Base-by-base conservation (phyloP, 2,329 filamentous ascomycete genomes). In the Aspergillus pseudoviridinutans region DNA sequence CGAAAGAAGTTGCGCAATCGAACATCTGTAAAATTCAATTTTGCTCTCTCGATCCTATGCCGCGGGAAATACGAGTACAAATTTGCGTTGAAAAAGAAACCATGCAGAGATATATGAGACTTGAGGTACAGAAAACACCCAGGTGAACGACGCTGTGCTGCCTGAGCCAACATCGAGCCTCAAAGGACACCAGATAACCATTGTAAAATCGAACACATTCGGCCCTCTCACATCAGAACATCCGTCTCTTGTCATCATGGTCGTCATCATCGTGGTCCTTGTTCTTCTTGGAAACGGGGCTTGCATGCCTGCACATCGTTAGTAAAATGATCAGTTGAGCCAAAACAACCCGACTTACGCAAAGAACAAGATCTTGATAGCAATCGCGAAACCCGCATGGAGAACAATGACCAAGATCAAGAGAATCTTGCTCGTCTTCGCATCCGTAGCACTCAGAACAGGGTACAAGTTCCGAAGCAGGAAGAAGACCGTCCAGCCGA, bases 311-410 rank as follows among this genome's bases (percentile, higher is more conserved):
- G 57, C 47, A 50, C 32, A 17, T 50, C n/a, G 53, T 47, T 27
- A 46, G 54, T 58, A 50, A 63, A 64, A 64, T 56, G 63, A 61
- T 54, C 50, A 12, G 25, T 38, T 28, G 10, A 29, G 49, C 12
- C 22, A 35, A 49, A 58, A 54, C 12, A 49, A 20, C 28, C 49
- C 50, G 51, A 76, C 82, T 59, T 78, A 83, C 65, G 92, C 92
- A 77, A 99, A 99, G 83, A 97, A 97, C 28, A 97, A 78, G 58
- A 97, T 88, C 82, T 97, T 97, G 77, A 99, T 97, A 4, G 93
- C 90, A 67, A 97, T 85, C 1, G 93, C 86, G 64, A 99, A 81
- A n/a, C 89, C 94, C 28, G 92, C 87, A 77, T 99, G 94, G 61
- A 97, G 80, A 29, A 84, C 82, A 29, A 97, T 83, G 27, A 99